Evolutionary conservation across 2,329 filamentous ascomycete genomes (phyloP).

Genomic region (Nothophoma quercina): DNA sequence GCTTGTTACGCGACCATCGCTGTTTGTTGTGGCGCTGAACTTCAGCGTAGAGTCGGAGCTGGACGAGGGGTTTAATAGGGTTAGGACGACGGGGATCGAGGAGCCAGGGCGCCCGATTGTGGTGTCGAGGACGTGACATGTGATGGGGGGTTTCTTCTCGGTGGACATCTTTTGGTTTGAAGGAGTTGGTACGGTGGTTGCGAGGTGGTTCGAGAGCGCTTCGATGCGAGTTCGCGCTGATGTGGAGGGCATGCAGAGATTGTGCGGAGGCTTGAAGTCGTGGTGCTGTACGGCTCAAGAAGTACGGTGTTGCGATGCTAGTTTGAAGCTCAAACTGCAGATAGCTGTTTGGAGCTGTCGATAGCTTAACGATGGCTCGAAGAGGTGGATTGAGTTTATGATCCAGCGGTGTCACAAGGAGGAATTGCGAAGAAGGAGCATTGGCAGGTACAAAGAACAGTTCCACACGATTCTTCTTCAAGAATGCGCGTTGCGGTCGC

Average conservation of each 20-base stretch:
- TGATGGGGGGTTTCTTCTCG: constrained; percentile 65
- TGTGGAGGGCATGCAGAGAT: constrained; percentile 27
- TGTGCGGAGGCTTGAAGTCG: neutral
- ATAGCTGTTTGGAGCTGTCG: neutral
- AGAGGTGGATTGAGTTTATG: neutral
- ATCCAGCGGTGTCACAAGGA: neutral
- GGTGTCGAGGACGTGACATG: constrained; percentile 87
- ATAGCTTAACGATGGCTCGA: neutral
- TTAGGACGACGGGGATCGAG: constrained; percentile 71
- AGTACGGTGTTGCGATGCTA: neutral
- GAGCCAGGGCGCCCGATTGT: constrained; percentile 73
- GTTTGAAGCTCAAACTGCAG: neutral
- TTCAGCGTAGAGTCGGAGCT: constrained; percentile 55
- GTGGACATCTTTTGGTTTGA: constrained; percentile 27
- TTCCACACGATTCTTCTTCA: neutral
- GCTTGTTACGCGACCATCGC: constrained; percentile 74
- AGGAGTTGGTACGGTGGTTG: constrained; percentile 11
- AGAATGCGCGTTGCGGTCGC: neutral
- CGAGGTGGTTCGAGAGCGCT: constrained; percentile 21
- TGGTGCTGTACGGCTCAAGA: neutral
- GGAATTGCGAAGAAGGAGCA: neutral
- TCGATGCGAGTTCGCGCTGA: constrained; percentile 30
- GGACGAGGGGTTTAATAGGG: constrained; percentile 50
- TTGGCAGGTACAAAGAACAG: neutral
- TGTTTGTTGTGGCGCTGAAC: constrained; percentile 75